Evolutionary conservation across 192 early-diverging fungal genomes (phyloP), one percentile per base, ranked within the genome.

Genomic region (Coemansia sp.): DNA sequence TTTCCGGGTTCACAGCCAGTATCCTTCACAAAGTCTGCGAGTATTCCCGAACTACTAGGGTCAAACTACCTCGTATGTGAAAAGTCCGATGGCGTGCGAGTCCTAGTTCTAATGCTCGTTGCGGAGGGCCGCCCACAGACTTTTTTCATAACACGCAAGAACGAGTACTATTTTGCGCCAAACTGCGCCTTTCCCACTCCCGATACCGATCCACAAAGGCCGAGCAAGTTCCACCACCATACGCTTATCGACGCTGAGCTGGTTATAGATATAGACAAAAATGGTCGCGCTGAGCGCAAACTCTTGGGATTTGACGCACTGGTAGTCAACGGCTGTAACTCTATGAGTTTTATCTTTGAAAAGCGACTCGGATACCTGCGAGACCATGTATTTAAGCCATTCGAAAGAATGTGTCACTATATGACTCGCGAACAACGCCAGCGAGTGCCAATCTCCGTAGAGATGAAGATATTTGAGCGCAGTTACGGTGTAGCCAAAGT

Each of bases 171-270:
- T 44, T 72, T 79, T 1, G 78, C 92, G 1, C 84, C 77, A 12
- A 68, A 90, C 24, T 69, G 91, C 24, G 33, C 84, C 15, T 92
- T 95, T 53, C 92, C 92, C n/a, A 60, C 76, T 36, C 86, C 89
- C n/a, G 47, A 62, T 29, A 80, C 80, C 61, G 66, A 58, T 18
- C 31, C 15, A 3, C 63, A 13, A 40, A 18, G 18, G 15, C 74
- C 64, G n/a, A 55, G 49, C 46, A 61, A 75, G 40, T 90, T 75
- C 49, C 93, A 94, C 49, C 63, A 83, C 49, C 77, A 87, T 47
- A 97, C 95, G 8, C 80, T 98, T 13, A 84, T 99, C 43, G 96
- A 99, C 71, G 95, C 94, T 2, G 97, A 99, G 79, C 83, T 99
- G 50, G 93, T 99, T 11, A 74, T 91, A 4, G 96, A 97, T 71